phyloP scores from a whole-genome alignment of 768 basidiomycete species.

The Podaxis sp. region DNA sequence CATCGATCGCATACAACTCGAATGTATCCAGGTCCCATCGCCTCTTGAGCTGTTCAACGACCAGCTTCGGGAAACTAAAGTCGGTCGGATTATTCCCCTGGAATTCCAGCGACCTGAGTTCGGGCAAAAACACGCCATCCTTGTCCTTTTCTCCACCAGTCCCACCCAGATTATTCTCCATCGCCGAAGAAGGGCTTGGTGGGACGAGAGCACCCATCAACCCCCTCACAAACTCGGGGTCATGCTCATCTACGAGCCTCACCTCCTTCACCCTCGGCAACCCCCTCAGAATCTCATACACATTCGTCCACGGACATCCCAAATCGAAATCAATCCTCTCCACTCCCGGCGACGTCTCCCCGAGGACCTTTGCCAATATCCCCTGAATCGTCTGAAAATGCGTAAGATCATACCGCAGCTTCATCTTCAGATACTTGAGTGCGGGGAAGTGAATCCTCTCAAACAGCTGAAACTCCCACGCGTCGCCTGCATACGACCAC shows the following conservation, averaged over 20 bases:
- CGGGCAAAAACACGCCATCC: conserved; percentile 3
- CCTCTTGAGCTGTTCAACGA: conserved; percentile 5
- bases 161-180: background rate
- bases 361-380: background rate
- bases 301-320: conserved; percentile 9
- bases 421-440: conserved; percentile 5
- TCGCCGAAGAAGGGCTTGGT: background rate
- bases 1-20: background rate
- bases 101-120: conserved; percentile 5
- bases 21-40: conserved; percentile 1
- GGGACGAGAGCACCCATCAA: conserved; percentile 7
- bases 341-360: conserved; percentile 3
- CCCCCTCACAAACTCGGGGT: conserved; percentile 9
- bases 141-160: background rate
- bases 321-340: conserved; percentile 11
- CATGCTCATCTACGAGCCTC: conserved; percentile 9
- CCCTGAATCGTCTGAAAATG: conserved; percentile 6
- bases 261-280: conserved; percentile 3
- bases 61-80: background rate
- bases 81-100: conserved; percentile 7
- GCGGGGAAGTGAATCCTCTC: conserved; percentile 3
- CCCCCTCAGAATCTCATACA: conserved; percentile 10
- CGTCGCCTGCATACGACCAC: conserved; percentile 12
- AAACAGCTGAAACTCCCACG: conserved; percentile 12
- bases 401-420: conserved; percentile 8